phyloP scores from a whole-genome alignment of 2,329 filamentous ascomycete genomes.

The Penicillium sp. region DNA sequence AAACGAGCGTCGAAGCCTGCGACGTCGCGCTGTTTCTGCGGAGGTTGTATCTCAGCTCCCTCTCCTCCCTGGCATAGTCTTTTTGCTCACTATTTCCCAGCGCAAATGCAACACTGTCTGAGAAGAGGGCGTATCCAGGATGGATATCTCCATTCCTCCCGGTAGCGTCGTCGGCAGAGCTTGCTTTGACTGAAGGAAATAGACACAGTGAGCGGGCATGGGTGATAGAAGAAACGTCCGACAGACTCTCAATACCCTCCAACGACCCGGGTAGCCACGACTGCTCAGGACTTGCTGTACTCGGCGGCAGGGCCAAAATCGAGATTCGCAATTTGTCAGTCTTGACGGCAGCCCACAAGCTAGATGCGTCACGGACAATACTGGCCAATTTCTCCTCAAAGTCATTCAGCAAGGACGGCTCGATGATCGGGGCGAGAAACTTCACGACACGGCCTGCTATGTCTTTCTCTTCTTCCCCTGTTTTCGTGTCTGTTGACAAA shows the following conservation, averaged over 20 bases:
- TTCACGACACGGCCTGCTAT: not conserved
- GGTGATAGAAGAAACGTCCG: not conserved
- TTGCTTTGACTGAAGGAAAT: not conserved
- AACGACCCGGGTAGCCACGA: not conserved
- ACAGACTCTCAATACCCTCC: not conserved
- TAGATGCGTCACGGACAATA: not conserved
- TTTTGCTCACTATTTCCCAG: too few relatives aligned
- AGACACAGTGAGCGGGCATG: not conserved
- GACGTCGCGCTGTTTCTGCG: too few relatives aligned
- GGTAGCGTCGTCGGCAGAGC: too few relatives aligned
- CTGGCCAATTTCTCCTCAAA: not conserved
- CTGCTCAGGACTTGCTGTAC: not conserved
- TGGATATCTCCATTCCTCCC: too few relatives aligned
- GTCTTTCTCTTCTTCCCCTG: not conserved
- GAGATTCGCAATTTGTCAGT: not conserved
- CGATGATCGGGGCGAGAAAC: not conserved
- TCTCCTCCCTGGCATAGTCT: too few relatives aligned
- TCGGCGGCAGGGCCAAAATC: not conserved
- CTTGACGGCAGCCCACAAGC: not conserved
- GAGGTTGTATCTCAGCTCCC: too few relatives aligned
- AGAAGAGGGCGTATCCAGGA: too few relatives aligned
- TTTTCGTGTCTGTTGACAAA: not conserved
- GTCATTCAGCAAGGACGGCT: not conserved
- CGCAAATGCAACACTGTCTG: too few relatives aligned
- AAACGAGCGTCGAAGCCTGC: too few relatives aligned